Base-by-base conservation (phyloP, 164 flowering plant genomes). In the Cinnamomum micranthum region DNA sequence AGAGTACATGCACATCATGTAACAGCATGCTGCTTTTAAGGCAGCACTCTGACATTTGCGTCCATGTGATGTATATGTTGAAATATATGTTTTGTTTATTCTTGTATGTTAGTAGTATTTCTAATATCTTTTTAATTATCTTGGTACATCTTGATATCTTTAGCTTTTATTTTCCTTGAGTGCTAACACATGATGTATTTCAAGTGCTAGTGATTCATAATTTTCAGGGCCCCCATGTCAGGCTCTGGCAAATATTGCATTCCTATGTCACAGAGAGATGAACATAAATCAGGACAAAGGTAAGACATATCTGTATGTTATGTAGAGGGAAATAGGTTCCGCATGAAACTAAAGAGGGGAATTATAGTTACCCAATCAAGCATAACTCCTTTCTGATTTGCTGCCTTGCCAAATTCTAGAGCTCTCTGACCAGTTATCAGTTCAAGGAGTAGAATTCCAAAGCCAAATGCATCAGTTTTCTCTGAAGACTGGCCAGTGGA, bases 401-500 rank as follows among this genome's bases (percentile, higher is more conserved):
- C 87, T 2, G 93, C 89, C 81, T 94, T 94, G 63, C 98, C 94
- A 72, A 91, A 91, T 72, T 94, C 96, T 50, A 92, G 78, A 28
- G 97, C 98, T 81, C 91, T 85, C 74, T 87, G 93, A 24, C 98
- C 98, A 10, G 97, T 91, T 80, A 92, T 88, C 33, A 94, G 74
- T 77, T 94, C 98, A 65, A 94, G 93, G n/a, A 92, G 90, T 23
- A 94, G 97, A 68, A 94, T 90, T 12, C 98, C 98, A 75, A 94
- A 94, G 22, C 98, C 98, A 76, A 91, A 94, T 0, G 92, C 97
- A 80, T 94, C 97, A 5, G 98, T 94, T 83, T 91, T 94, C 80
- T 94, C 98, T 20, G 95, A 94, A 64, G 98, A 94, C 78, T 94
- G 98, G 24, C 98, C 98, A 0, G 97, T 94, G 62, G 97, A 92